phyloP scores from a whole-genome alignment of 1,284 basidiomycete species.

The Omphalotus olearius region DNA sequence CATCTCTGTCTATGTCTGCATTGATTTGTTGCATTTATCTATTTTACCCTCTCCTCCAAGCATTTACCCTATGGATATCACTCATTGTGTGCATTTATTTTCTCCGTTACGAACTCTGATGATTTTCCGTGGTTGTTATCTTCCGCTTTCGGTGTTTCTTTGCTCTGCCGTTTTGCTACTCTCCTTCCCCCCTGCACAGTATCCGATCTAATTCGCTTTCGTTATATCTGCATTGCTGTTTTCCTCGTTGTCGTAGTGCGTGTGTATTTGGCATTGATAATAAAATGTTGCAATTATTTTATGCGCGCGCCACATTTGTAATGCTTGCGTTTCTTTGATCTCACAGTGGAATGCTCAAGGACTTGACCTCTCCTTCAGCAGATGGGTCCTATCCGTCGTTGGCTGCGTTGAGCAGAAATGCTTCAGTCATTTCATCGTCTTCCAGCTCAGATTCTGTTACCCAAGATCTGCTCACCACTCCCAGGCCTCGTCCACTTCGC shows the following conservation, averaged over 20 bases:
- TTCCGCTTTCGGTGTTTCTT: background rate
- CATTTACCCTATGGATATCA: conserved; percentile 12
- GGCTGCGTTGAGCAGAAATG: conserved; percentile 67
- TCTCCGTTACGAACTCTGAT: conserved; percentile 17
- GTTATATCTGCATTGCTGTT: background rate
- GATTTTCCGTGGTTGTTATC: background rate
- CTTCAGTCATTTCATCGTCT: conserved; percentile 71
- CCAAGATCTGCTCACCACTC: conserved; percentile 35
- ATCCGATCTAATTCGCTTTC: background rate
- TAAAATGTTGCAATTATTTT: background rate
- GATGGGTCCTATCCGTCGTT: conserved; percentile 38
- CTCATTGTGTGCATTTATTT: conserved; percentile 14
- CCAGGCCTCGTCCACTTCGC: conserved; percentile 53
- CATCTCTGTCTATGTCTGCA: too few relatives aligned
- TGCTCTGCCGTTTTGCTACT: background rate
- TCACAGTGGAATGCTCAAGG: conserved; percentile 31
- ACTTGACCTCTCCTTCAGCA: conserved; percentile 33
- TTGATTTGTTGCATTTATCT: background rate
- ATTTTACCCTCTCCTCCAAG: conserved; percentile 4
- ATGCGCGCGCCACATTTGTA: background rate
- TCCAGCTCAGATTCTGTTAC: conserved; percentile 55
- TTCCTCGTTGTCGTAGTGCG: background rate
- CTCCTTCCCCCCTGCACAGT: too few relatives aligned
- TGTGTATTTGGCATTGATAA: background rate
- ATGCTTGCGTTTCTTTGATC: background rate